Conservation (phyloP, 78 protist genomes). For the Chrysochromulina tobinii region DNA sequence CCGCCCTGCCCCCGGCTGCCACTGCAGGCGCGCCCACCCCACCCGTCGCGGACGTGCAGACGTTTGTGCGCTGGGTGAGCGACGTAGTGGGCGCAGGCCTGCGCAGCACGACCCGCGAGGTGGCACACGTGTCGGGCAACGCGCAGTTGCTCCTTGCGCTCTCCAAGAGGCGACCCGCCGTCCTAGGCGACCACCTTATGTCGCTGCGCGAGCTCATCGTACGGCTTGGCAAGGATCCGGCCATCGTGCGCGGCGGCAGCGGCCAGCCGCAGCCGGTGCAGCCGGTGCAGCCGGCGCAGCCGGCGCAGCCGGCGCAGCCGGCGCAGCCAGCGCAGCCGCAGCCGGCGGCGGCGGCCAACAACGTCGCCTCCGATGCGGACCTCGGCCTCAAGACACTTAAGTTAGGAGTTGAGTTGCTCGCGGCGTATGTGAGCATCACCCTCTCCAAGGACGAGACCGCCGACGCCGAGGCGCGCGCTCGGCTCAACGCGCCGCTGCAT, state of each 20-base stretch:
- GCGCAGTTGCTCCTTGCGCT: not conserved
- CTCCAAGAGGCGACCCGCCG: not conserved
- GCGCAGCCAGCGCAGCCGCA: not conserved
- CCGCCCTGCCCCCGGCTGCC: no score
- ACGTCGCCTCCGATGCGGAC: no score
- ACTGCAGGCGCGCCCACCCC: no score
- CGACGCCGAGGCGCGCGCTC: slow-evolving; percentile 53
- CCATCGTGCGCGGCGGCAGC: not conserved
- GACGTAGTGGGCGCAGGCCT: no score
- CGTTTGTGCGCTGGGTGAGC: no score
- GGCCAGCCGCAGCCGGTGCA: not conserved
- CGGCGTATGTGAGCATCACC: no score
- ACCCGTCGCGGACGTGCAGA: no score
- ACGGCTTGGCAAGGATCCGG: slow-evolving; percentile 18
- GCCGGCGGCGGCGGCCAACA: not conserved
- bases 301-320: not conserved
- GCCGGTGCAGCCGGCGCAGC: not conserved
- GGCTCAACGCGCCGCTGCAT: slow-evolving; percentile 27
- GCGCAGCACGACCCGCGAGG: no score
- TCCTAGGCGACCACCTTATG: not conserved
- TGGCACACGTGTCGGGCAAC: no score
- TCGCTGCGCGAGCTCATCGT: not conserved
- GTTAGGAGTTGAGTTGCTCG: no score
- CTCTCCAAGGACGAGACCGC: not conserved
- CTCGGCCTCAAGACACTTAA: no score